These are phyloP conservation scores for Trichosporon asahii DNA, from an alignment of 1,284 basidiomycete genomes.

Conservation along the genomic window DNA sequence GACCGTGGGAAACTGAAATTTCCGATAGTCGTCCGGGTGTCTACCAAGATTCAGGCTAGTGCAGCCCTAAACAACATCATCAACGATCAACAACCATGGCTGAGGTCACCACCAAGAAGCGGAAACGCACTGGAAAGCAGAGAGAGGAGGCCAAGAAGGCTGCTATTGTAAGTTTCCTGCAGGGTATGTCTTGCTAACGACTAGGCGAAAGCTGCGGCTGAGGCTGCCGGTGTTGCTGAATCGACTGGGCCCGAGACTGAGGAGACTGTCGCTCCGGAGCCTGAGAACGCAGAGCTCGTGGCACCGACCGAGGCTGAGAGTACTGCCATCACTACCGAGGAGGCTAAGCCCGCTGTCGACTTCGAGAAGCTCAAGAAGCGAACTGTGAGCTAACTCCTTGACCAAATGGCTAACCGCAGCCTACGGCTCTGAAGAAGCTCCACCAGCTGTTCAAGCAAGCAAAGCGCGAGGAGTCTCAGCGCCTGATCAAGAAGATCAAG, in stretches of 20 bases:
- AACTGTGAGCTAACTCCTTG: constrained; percentile 31
- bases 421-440: constrained; percentile 47
- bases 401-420: constrained; percentile 27
- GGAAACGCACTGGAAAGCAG: constrained; percentile 49
- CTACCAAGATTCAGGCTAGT: not conserved
- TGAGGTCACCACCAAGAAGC: constrained; percentile 34
- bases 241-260: not conserved
- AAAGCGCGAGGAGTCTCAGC: constrained; percentile 76
- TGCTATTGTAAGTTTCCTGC: constrained; percentile 33
- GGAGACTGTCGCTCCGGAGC: not conserved
- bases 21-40: not conserved
- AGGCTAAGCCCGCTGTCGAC: constrained; percentile 24
- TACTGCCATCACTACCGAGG: not conserved
- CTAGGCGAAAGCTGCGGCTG: constrained; percentile 21
- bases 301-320: not conserved
- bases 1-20: constrained; percentile 25
- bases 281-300: constrained; percentile 19
- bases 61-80: too few relatives aligned
- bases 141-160: constrained; percentile 43
- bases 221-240: not conserved
- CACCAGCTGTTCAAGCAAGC: constrained; percentile 63
- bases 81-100: constrained; percentile 14
- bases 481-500: constrained; percentile 77
- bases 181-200: not conserved
- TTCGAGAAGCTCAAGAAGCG: constrained; percentile 34